These are phyloP conservation scores for Lactarius trivialis DNA, from an alignment of 768 basidiomycete species.

Conservation along the genomic window DNA sequence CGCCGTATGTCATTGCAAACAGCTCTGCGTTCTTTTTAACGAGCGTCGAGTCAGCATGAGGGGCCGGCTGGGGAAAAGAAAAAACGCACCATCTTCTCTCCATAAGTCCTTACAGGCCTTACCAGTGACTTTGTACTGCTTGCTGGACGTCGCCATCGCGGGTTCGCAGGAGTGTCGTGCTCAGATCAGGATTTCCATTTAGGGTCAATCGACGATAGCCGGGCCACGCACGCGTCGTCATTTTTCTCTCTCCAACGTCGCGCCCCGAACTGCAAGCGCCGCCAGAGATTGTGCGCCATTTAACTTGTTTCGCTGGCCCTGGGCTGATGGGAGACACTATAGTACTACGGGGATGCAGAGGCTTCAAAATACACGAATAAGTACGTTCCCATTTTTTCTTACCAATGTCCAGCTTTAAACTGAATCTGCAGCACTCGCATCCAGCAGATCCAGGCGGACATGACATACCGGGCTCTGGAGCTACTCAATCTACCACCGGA, in stretches of 20 bases:
- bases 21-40: slow-evolving; percentile 84
- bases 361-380: slow-evolving; percentile 97
- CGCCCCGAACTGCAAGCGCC: slow-evolving; percentile 58
- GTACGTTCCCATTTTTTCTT: slow-evolving; percentile 34
- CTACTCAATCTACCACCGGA: slow-evolving; percentile 76
- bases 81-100: slow-evolving; percentile 90
- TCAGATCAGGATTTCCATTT: background rate
- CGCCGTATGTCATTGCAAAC: slow-evolving; percentile 95
- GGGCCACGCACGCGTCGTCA: background rate
- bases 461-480: slow-evolving; percentile 95
- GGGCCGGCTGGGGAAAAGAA: background rate
- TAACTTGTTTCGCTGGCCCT: background rate
- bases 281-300: slow-evolving; percentile 60
- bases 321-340: slow-evolving; percentile 3
- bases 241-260: slow-evolving; percentile 36
- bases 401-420: background rate
- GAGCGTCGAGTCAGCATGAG: slow-evolving; percentile 26
- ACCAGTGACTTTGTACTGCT: slow-evolving; percentile 81
- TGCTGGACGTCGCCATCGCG: slow-evolving; percentile 74
- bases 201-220: background rate
- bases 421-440: slow-evolving; percentile 68
- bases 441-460: slow-evolving; percentile 93
- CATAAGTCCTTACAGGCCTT: slow-evolving; percentile 97
- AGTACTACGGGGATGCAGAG: slow-evolving; percentile 97
- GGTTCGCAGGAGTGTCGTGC: slow-evolving; percentile 12